A percentile compares a stretch with the other conserved stretches of the same genome.
Evolutionary conservation across 2,329 filamentous ascomycete genomes (phyloP).

Genomic region (Furcasterigmium furcatum): DNA sequence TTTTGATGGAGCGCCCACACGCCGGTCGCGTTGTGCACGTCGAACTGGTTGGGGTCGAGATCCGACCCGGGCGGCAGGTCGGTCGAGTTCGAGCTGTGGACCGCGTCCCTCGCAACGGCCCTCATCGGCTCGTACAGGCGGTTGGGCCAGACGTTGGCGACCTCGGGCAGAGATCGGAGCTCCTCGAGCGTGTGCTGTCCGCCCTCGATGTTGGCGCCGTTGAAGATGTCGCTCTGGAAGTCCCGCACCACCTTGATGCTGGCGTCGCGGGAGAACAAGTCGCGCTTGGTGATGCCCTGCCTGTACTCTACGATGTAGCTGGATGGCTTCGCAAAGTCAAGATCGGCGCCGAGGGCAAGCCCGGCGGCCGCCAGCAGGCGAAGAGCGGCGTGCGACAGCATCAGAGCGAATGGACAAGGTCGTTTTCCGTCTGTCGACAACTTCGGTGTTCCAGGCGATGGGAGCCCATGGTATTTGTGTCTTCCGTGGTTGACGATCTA

Average conservation of each 20-base stretch:
- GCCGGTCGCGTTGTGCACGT: constrained; percentile 32
- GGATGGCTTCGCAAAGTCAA: background rate
- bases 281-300: constrained; percentile 2
- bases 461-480: too few species aligned
- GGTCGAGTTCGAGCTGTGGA: background rate
- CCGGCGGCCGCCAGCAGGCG: background rate
- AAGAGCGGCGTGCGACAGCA: background rate
- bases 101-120: background rate
- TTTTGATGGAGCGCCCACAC: constrained; percentile 31
- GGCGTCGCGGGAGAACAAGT: constrained; percentile 1
- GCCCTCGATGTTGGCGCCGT: constrained; percentile 22
- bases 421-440: too few species aligned
- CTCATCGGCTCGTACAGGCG: background rate
- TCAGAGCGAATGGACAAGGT: too few species aligned
- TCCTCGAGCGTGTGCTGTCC: constrained; percentile 20
- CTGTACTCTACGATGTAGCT: constrained; percentile 3
- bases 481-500: too few species aligned
- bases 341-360: background rate
- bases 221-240: constrained; percentile 21
- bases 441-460: too few species aligned
- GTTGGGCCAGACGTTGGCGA: constrained; percentile 32
- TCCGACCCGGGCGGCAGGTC: background rate
- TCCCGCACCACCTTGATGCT: constrained; percentile 18
- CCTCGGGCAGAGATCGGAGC: constrained; percentile 25
- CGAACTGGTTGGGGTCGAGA: constrained; percentile 19